A percentile compares a stretch with the other conserved stretches of the same genome.
Conservation (phyloP, 805 yeast species). For the Kurtzmaniella cleridarum region DNA sequence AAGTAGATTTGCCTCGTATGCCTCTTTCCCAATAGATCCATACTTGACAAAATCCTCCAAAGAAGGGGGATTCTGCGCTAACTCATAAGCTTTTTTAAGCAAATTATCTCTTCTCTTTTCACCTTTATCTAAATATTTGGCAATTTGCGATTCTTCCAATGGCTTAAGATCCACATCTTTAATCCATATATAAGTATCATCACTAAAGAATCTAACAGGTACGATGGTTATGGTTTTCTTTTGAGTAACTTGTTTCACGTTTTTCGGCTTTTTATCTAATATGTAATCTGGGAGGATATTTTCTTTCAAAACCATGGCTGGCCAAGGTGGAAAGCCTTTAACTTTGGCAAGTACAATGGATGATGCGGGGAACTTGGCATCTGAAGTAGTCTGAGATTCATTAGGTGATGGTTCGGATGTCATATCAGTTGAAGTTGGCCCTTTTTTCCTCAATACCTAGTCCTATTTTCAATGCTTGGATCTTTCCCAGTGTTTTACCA, state of each 20-base stretch:
- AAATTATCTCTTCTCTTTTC: slow-evolving; percentile 37
- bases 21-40: slow-evolving; percentile 37
- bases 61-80: slow-evolving; percentile 44
- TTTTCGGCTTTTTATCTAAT: slow-evolving; percentile 44
- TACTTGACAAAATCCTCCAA: slow-evolving; percentile 35
- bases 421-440: neutral
- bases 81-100: slow-evolving; percentile 46
- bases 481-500: neutral
- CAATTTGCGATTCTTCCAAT: slow-evolving; percentile 39
- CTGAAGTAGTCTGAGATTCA: no score
- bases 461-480: no score
- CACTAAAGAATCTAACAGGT: slow-evolving; percentile 68
- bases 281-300: slow-evolving; percentile 57
- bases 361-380: slow-evolving; percentile 7
- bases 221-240: slow-evolving; percentile 12
- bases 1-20: slow-evolving; percentile 43
- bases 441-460: neutral
- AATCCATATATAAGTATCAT: slow-evolving; percentile 70
- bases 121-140: slow-evolving; percentile 23
- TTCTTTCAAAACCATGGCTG: slow-evolving; percentile 70
- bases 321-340: slow-evolving; percentile 89
- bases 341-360: slow-evolving; percentile 61
- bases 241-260: slow-evolving; percentile 18
- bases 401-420: neutral
- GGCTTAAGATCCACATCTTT: slow-evolving; percentile 44